Evolutionary conservation across 805 yeast genomes (phyloP).

Genomic region (Komagataella kurtzmanii): DNA sequence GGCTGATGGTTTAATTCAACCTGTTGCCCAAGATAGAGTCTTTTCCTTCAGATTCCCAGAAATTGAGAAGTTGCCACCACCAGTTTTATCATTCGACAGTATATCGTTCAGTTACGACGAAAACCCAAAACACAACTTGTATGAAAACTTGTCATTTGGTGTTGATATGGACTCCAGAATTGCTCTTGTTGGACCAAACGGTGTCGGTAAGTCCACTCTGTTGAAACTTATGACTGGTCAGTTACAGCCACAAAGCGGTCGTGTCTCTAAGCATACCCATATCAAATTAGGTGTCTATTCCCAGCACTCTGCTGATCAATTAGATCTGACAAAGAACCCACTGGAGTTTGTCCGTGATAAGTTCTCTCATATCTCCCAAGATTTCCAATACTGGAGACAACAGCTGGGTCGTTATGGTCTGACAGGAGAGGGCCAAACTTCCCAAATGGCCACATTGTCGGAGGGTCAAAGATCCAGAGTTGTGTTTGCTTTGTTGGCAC

Average conservation of each 20-base stretch:
- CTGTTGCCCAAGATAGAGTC: conserved; percentile 86
- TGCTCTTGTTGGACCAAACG: conserved; percentile 97
- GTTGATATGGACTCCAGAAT: conserved; percentile 98
- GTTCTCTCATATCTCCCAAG: conserved; percentile 83
- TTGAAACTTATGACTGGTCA: conserved; percentile 95
- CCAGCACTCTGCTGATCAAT: conserved; percentile 97
- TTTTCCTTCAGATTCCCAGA: conserved; percentile 90
- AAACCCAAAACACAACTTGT: conserved; percentile 71
- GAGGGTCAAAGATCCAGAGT: conserved; percentile 99
- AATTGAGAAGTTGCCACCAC: conserved; percentile 96
- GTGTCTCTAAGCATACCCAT: conserved; percentile 95
- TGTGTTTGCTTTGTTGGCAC: conserved; percentile 90
- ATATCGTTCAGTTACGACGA: conserved; percentile 89
- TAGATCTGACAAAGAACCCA: conserved; percentile 90
- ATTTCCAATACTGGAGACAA: conserved; percentile 97
- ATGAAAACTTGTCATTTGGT: conserved; percentile 89
- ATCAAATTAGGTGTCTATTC: conserved; percentile 97
- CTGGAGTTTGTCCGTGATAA: conserved; percentile 95
- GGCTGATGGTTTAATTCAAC: conserved; percentile 93
- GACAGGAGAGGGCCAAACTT: conserved; percentile 97
- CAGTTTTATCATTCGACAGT: conserved; percentile 92
- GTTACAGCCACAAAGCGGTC: conserved; percentile 79
- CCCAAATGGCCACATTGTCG: conserved; percentile 95
- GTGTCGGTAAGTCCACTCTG: conserved; percentile 96
- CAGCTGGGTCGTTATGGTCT: conserved; percentile 97